Conservation (phyloP, 2,329 filamentous ascomycete species). For the Colletotrichum tanaceti region DNA sequence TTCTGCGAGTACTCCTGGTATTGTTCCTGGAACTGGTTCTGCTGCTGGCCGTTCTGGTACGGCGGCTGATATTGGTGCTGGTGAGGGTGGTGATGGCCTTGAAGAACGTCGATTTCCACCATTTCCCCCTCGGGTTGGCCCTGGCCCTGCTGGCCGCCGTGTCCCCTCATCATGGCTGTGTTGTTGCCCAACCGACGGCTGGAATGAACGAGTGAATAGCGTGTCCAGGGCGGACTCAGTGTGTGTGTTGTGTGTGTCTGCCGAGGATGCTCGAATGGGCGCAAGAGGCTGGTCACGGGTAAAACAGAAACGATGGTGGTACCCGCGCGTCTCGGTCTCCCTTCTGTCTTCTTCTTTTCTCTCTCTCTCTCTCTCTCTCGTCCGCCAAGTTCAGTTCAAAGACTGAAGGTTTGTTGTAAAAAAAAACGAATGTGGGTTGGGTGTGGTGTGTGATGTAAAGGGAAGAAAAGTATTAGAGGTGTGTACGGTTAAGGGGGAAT, state of each 20-base stretch:
- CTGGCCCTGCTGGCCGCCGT: constrained; percentile 43
- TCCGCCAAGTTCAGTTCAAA: constrained; percentile 3
- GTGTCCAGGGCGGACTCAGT: constrained; percentile 25
- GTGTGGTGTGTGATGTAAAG: constrained; percentile 13
- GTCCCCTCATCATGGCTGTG: constrained; percentile 42
- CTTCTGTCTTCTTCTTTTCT: constrained; percentile 20
- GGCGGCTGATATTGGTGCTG: constrained; percentile 36
- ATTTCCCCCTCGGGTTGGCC: constrained; percentile 50
- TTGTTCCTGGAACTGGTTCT: constrained; percentile 33
- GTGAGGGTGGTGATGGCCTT: constrained; percentile 41
- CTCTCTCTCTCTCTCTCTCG: constrained; percentile 29
- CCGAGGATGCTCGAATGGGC: not conserved
- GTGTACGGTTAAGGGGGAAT: not conserved
- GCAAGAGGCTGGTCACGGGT: constrained; percentile 24
- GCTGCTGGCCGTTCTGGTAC: constrained; percentile 28
- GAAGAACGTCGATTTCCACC: constrained; percentile 51
- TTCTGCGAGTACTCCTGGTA: constrained; percentile 44
- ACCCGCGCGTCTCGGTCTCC: constrained; percentile 19
- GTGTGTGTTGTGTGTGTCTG: constrained; percentile 1
- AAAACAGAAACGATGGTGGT: constrained; percentile 32
- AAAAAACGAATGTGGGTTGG: constrained; percentile 33
- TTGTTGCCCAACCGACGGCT: constrained; percentile 38
- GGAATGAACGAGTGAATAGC: constrained; percentile 38
- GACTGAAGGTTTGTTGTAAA: constrained; percentile 18
- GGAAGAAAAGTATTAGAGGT: constrained; percentile 16